Evolutionary conservation across 2,329 filamentous ascomycete genomes (phyloP), one percentile per base, ranked within the genome.

Genomic region (Diaporthe nobilis): DNA sequence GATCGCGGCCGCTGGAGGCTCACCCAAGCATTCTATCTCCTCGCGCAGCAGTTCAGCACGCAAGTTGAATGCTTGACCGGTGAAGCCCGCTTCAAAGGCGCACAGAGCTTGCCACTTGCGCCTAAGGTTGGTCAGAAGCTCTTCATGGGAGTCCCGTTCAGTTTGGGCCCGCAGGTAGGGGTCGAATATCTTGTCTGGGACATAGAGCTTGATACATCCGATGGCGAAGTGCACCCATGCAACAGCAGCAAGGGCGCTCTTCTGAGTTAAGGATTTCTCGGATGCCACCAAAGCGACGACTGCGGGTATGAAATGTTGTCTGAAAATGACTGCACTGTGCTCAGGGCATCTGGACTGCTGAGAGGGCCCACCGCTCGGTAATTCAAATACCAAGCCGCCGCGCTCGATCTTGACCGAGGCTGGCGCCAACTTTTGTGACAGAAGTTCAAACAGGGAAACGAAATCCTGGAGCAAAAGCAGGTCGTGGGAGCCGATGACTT

Each of bases 161-260:
- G 98, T 89, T 71, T 90, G 87, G 7, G 91, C 90, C 71, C 90
- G 87, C 75, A 92, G 86, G 76, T 92, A 90, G 1, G 97, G 97
- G 82, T 99, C 97, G 80, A 96, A 97, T 4, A 94, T 90, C 78
- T 93, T 92, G 82, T 98, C 93, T 0, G 97, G 96, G 3, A 98
- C 92, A 81, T 96, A 98, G 3, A 98, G 88, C 77, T 90, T 90
- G 65, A 98, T 87, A 53, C 93, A 91, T 22, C 93, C 92, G 28
- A 96, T 84, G 2, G 94, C 93, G 76, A 98, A 92, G 70, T 93
- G 88, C 39, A 95, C 88, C 91, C 96, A 97, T 7, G 94, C 93
- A 31, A 93, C 84, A 28, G 91, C 89, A 28, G 88, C 85, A 70
- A 84, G 83, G 2, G 80, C 78, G 22, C 78, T 77, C 25, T 79